phyloP scores from a whole-genome alignment of 1,284 basidiomycete genomes.

The Cutaneotrichosporon dermatis region DNA sequence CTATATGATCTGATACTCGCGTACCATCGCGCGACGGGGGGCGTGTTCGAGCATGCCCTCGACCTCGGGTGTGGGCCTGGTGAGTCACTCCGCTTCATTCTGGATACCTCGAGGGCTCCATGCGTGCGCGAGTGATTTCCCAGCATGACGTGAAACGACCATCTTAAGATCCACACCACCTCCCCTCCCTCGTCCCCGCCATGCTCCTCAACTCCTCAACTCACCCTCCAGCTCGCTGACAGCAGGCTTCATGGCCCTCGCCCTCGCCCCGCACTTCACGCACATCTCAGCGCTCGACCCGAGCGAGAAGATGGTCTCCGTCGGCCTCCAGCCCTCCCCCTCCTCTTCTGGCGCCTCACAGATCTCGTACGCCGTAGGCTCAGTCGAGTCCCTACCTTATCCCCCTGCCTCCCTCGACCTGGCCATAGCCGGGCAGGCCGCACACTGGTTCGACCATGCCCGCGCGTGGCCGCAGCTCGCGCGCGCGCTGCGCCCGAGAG shows the following conservation, averaged over 20 bases:
- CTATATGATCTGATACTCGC: conserved; percentile 29
- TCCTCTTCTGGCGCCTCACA: background rate
- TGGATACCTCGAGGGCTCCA: no score
- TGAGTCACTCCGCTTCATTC: conserved; percentile 28
- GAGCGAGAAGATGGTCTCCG: conserved; percentile 64
- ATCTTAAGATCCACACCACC: background rate
- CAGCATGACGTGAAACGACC: background rate
- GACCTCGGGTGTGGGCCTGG: conserved; percentile 83
- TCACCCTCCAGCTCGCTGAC: conserved; percentile 27
- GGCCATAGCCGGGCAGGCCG: conserved; percentile 70
- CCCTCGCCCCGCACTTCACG: conserved; percentile 58
- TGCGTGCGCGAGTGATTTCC: background rate
- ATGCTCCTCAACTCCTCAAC: no score
- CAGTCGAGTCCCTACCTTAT: conserved; percentile 21
- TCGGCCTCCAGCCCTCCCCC: conserved; percentile 51
- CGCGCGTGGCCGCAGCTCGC: conserved; percentile 66
- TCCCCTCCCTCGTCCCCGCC: no score
- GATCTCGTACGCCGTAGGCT: conserved; percentile 52
- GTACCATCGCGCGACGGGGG: conserved; percentile 26
- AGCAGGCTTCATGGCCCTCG: conserved; percentile 58
- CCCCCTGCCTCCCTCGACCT: conserved; percentile 64
- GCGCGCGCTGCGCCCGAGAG: conserved; percentile 62
- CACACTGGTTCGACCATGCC: conserved; percentile 80
- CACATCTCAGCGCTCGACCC: conserved; percentile 69
- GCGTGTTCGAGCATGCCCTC: conserved; percentile 45